Base-by-base conservation (phyloP, 805 yeast genomes). In the Candida dajiaensis region DNA sequence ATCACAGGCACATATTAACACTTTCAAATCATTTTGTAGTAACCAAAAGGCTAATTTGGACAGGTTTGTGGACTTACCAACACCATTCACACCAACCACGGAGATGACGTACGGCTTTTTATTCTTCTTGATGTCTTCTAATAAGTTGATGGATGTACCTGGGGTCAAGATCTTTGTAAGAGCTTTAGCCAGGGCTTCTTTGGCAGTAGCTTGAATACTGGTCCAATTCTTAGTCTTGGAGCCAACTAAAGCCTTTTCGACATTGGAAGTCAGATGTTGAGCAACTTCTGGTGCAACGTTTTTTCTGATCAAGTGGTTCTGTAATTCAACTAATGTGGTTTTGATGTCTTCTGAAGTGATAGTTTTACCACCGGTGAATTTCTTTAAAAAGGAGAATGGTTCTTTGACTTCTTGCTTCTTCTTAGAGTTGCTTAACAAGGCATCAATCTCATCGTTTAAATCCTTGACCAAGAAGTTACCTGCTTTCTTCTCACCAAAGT, bases 21-120 rank as follows among this genome's bases (percentile, higher is more conserved):
- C 96, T 54, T 78, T 80, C 63, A 87, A 74, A 60, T 92, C 81
- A 65, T 94, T 92, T 61, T 94, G 97, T 47, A 92, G 68, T 44
- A 92, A 73, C 99, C 99, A 92, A 64, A 87, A 92, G 2, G 97
- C 98, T 44, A 92, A 69, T 65, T 92, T 92, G 22, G 98, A 94
- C 50, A 92, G 71, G 60, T 92, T 94, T 2, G 99, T 92, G 0
- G 98, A 92, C 65, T 92, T 92, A 13, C 99, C 99, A 37, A 92
- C 99, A 40, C 99, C 99, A 64, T 92, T 92, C 19, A 92, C 99
- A 38, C 99, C 99, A 22, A 92, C 98, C 20, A 92, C 92, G 1
- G 97, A 89, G 47, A 92, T 88, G n/a, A 92, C 97, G 55, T 88
- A 92, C 2, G 99, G 97, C 16, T 56, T 59, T 4, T 50, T 35